A percentile compares a stretch with the other conserved stretches of the same genome.
These are phyloP conservation scores for Tylopilus subfusipes DNA, from an alignment of 768 basidiomycete genomes.

Conservation along the genomic window DNA sequence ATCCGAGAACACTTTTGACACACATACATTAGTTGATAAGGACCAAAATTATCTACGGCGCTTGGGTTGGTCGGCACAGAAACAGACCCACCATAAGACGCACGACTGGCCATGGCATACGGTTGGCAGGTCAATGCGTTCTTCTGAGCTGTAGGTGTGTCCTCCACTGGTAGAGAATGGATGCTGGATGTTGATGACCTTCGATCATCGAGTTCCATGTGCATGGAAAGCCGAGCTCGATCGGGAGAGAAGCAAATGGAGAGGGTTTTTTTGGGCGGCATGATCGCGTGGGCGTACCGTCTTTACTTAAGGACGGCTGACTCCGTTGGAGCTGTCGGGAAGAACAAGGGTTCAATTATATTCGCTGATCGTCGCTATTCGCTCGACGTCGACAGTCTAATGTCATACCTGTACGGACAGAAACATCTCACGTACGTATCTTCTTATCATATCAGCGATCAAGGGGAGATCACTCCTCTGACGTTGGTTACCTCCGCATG, in stretches of 20 bases:
- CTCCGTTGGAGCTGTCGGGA: background rate
- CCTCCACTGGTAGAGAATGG: constrained; percentile 11
- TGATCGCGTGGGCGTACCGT: background rate
- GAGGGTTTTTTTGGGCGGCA: constrained; percentile 1
- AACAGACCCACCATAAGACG: constrained; percentile 1
- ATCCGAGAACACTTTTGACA: background rate
- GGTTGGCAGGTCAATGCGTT: background rate
- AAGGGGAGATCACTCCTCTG: background rate
- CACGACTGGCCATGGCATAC: background rate
- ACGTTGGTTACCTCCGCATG: background rate
- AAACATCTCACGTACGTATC: background rate
- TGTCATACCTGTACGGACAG: background rate
- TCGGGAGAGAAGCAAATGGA: constrained; percentile 23
- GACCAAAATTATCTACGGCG: background rate
- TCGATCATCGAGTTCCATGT: constrained; percentile 4
- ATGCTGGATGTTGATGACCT: constrained; percentile 11
- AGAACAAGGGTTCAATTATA: background rate
- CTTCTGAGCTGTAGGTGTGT: background rate
- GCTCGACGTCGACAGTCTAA: background rate
- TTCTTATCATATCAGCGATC: background rate
- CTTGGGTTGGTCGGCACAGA: constrained; percentile 4
- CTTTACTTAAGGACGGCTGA: background rate
- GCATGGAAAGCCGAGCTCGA: constrained; percentile 21
- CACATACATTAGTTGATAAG: constrained; percentile 14
- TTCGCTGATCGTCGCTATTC: background rate